Base-by-base conservation (phyloP, 495 filamentous ascomycete genomes). In the Penicillium odoratum region DNA sequence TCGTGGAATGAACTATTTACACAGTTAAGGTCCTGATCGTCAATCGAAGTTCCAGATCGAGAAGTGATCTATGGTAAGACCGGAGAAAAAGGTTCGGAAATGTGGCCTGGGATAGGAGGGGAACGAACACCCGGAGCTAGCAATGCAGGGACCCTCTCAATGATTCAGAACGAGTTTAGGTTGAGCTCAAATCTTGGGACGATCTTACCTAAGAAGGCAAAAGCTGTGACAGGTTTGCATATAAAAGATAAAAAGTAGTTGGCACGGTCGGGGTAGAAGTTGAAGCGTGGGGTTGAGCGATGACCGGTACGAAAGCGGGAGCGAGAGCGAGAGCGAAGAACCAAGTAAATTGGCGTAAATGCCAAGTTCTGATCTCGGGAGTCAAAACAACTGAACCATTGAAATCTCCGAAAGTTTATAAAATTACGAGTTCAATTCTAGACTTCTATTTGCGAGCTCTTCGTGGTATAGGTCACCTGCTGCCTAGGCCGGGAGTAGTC, bases 331-430 rank as follows among this genome's bases (percentile, higher is more conserved):
- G 43, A 46, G 43, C 9, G 38, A 40, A 1, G 1, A 40, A 16
- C 38, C 15, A 40, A 4, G 51, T 3, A 85, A 68, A 42, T 73
- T 49, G 56, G 80, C 79, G 13, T 64, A 4, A 40, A n/a, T 40
- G 13, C 13, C 38, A 40, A n/a, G 15, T 40, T 16, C 13, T 13
- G 5, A 10, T 33, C 5, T 10, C 31, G 9, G 7, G 9, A 33
- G 31, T 33, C 31, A 2, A 33, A 33, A 7, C 31, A 10, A 2
- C 0, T 33, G 31, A 10, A 13, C 15, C 13, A 38, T 40, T 40
- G 33, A 36, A 36, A 2, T 36, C 1, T 36, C 9, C 9, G 33
- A 36, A 36, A 36, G 4, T 36, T 36, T 21, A 21, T 21, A 1
- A 21, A 21, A 21, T 21, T 21, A 21, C 21, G 21, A 21, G 33